Evolutionary conservation across 805 yeast species (phyloP).

Genomic region (Wickerhamomyces kurtzmanii): DNA sequence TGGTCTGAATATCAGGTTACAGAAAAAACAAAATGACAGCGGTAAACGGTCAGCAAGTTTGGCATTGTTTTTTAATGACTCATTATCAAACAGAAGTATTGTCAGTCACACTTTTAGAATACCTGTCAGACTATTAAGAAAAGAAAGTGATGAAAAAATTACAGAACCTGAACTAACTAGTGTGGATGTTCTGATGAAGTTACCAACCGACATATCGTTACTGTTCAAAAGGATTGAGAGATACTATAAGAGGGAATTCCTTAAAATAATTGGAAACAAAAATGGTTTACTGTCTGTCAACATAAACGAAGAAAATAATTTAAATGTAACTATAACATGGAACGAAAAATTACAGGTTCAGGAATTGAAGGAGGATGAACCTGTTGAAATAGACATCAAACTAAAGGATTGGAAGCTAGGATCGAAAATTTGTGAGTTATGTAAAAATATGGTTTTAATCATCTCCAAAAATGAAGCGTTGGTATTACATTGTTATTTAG

Average conservation of each 20-base stretch:
- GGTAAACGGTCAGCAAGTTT: constrained; percentile 38
- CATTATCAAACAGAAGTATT: constrained; percentile 27
- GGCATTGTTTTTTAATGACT: constrained; percentile 44
- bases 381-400: constrained; percentile 38
- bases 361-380: constrained; percentile 20
- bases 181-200: constrained; percentile 43
- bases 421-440: constrained; percentile 46
- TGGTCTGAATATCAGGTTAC: constrained; percentile 41
- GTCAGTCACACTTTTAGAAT: constrained; percentile 60
- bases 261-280: constrained; percentile 40
- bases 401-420: constrained; percentile 64
- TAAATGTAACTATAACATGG: constrained; percentile 48
- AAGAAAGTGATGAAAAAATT: constrained; percentile 39
- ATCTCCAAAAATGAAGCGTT: constrained; percentile 49
- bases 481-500: constrained; percentile 57
- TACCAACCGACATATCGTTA: constrained; percentile 36
- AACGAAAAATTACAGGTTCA: constrained; percentile 40
- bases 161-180: constrained; percentile 54
- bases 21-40: constrained; percentile 17
- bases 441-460: constrained; percentile 51
- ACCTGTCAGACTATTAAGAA: constrained; percentile 56
- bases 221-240: constrained; percentile 58
- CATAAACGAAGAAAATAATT: constrained; percentile 42
- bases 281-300: constrained; percentile 41
- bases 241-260: constrained; percentile 40